phyloP scores from a whole-genome alignment of 2,329 filamentous ascomycete species.

The Cercospora canescens region DNA sequence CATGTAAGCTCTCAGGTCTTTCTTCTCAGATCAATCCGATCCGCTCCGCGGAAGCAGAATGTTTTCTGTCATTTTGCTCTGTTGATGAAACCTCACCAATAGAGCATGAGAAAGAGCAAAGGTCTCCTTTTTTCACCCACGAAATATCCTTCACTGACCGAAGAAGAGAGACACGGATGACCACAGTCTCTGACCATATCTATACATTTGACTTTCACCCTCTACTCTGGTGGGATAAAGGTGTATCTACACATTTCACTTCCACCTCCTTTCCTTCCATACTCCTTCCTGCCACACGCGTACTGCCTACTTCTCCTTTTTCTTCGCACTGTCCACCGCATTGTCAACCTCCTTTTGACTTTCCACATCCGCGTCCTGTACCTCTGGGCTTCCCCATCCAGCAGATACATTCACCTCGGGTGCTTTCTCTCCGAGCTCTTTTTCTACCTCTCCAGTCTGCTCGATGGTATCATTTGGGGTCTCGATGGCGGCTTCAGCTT shows the following conservation, averaged over 20 bases:
- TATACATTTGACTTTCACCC: background rate
- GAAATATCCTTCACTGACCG: no score
- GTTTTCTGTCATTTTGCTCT: no score
- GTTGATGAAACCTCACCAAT: no score
- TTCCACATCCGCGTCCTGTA: conserved; percentile 1
- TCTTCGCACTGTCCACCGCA: background rate
- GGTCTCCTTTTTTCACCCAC: no score
- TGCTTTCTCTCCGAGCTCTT: conserved; percentile 22
- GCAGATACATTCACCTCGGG: background rate
- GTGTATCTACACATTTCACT: background rate
- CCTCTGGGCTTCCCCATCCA: background rate
- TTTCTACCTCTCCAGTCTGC: conserved; percentile 18
- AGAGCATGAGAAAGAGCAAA: no score
- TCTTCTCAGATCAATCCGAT: no score
- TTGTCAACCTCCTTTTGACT: conserved; percentile 1
- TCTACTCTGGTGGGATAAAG: background rate
- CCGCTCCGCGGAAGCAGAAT: no score
- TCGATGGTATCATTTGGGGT: conserved; percentile 10
- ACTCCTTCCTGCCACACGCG: background rate
- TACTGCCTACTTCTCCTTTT: background rate
- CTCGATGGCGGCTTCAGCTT: background rate
- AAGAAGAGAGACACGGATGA: no score
- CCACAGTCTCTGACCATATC: no score
- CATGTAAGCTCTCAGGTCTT: no score
- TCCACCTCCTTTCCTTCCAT: background rate